Conservation (phyloP, 441 rosid species). For the Biscutella laevigata region DNA sequence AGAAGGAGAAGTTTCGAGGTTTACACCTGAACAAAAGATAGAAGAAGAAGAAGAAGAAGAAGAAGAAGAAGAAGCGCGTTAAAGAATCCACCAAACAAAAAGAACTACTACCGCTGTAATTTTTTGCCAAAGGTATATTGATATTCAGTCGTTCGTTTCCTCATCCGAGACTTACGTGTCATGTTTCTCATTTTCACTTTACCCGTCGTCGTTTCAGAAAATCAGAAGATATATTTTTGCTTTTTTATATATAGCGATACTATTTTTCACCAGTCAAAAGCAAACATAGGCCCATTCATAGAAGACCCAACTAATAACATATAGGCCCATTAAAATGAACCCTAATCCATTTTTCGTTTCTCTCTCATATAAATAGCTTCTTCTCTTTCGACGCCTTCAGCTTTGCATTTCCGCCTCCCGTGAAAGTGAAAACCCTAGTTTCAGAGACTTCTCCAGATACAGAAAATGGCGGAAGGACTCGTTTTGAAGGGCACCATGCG, state of each 20-base stretch:
- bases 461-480: slow-evolving; percentile 47
- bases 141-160: not conserved
- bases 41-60: not conserved
- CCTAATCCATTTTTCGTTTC: slow-evolving; percentile 11
- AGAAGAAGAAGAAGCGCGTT: slow-evolving; percentile 15
- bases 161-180: not conserved
- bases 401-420: slow-evolving; percentile 15
- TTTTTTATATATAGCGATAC: no score
- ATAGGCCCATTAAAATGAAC: slow-evolving; percentile 17
- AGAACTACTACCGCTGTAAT: not conserved
- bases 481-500: slow-evolving; percentile 79
- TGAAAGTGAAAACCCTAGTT: slow-evolving; percentile 21
- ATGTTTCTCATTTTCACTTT: not conserved
- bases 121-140: slow-evolving; percentile 3
- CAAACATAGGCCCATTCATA: not conserved
- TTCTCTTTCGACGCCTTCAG: not conserved
- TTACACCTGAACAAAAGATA: not conserved
- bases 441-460: slow-evolving; percentile 7
- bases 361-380: slow-evolving; percentile 6
- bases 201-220: not conserved
- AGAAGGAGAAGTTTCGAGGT: slow-evolving; percentile 18
- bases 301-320: not conserved
- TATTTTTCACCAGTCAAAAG: no score
- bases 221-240: no score
- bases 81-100: slow-evolving; percentile 10